phyloP scores from a whole-genome alignment of 441 rosid species.

The Erodium trifolium region DNA sequence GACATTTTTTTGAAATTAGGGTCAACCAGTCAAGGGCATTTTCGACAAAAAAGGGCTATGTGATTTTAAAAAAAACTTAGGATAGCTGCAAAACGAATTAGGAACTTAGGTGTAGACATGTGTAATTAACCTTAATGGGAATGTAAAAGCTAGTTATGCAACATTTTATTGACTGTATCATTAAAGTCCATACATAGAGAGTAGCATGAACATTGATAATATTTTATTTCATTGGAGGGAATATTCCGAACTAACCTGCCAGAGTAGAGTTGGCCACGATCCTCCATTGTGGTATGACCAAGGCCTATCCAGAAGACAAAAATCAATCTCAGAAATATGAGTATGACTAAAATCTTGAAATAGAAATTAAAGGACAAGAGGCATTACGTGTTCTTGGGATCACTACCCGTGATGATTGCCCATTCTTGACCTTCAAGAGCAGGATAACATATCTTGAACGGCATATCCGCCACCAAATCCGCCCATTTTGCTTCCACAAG shows the following conservation, averaged over 20 bases:
- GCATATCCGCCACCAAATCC: constrained; percentile 83
- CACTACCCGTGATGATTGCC: constrained; percentile 86
- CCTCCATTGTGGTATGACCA: constrained; percentile 88
- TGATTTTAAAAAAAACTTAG: too few species aligned
- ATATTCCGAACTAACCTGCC: constrained; percentile 50
- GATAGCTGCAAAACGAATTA: too few species aligned
- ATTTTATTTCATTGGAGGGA: not conserved
- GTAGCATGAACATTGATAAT: not conserved
- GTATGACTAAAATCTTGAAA: not conserved
- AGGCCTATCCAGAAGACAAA: constrained; percentile 37
- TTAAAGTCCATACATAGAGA: not conserved
- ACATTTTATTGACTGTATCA: not conserved
- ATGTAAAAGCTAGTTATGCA: not conserved
- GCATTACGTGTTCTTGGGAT: constrained; percentile 86
- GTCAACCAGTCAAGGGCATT: too few species aligned
- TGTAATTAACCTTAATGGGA: too few species aligned
- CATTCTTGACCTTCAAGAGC: constrained; percentile 92
- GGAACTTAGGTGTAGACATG: too few species aligned
- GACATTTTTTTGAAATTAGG: too few species aligned
- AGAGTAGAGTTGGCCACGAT: constrained; percentile 70
- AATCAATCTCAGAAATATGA: not conserved
- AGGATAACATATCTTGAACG: constrained; percentile 84
- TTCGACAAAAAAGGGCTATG: too few species aligned
- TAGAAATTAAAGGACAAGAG: not conserved
- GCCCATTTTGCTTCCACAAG: constrained; percentile 80